Conservation (phyloP, 2,329 filamentous ascomycete species). For the Mycogone perniciosa region DNA sequence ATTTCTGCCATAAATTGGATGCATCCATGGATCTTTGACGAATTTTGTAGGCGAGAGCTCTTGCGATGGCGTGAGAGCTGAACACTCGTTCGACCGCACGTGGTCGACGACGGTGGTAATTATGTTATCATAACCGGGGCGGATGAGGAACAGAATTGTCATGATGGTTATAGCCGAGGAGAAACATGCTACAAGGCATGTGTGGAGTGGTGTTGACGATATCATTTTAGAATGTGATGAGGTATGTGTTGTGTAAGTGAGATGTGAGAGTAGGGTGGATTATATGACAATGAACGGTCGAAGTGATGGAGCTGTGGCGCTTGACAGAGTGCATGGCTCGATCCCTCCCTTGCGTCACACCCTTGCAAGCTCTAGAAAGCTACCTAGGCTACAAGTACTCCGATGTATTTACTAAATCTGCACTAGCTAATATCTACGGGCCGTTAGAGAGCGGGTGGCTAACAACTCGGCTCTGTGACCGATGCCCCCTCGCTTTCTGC, state of each 20-base stretch:
- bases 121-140: constrained; percentile 1
- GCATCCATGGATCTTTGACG: constrained; percentile 1
- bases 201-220: neutral
- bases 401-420: too few species aligned
- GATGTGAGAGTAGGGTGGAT: too few species aligned
- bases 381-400: too few species aligned
- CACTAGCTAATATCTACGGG: too few species aligned
- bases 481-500: too few species aligned
- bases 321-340: too few species aligned
- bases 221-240: neutral
- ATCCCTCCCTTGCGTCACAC: too few species aligned
- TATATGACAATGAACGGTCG: too few species aligned
- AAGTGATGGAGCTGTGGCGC: too few species aligned
- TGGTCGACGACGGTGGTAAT: neutral
- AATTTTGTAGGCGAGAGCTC: constrained; percentile 1
- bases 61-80: neutral
- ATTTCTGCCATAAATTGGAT: neutral
- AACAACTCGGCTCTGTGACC: too few species aligned
- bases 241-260: neutral
- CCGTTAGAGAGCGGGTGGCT: too few species aligned
- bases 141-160: constrained; percentile 1
- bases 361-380: too few species aligned
- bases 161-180: neutral
- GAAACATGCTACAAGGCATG: neutral
- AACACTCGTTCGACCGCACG: neutral